Evolutionary conservation across 208 protist genomes (phyloP).

Genomic region (Acanthamoeba divionensis): DNA sequence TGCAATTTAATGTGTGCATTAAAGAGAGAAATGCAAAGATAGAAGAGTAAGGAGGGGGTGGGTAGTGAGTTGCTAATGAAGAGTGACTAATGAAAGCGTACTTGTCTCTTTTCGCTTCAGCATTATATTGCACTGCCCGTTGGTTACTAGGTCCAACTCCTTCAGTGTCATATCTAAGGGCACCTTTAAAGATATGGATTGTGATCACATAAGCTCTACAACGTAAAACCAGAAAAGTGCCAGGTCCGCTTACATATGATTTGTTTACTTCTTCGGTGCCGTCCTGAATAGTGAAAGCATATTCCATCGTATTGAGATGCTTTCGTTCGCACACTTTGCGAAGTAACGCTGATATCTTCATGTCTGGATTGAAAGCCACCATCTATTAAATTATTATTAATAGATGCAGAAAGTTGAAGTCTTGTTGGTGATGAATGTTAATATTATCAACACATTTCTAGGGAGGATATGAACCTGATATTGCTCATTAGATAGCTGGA

Average conservation of each 20-base stretch:
- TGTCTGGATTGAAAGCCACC: background rate
- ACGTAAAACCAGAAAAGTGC: background rate
- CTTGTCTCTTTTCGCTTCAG: background rate
- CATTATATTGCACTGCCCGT: background rate
- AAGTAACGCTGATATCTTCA: background rate
- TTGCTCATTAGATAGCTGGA: background rate
- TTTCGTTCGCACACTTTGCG: background rate
- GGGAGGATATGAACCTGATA: background rate
- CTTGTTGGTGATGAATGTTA: too few species aligned
- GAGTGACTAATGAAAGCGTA: too few species aligned
- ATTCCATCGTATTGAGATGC: background rate
- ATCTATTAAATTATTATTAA: background rate
- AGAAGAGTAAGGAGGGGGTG: too few species aligned
- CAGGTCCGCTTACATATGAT: background rate
- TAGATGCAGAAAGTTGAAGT: too few species aligned
- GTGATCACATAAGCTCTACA: background rate
- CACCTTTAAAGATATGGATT: background rate
- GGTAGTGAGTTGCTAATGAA: too few species aligned
- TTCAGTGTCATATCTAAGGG: background rate
- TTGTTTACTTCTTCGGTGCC: background rate
- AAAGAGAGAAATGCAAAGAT: too few species aligned
- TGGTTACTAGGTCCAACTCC: background rate
- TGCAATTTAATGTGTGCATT: too few species aligned
- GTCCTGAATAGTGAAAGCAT: background rate
- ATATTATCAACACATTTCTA: background rate